Percentiles rank a stretch among this genome's conserved stretches.
Evolutionary conservation across 2,329 filamentous ascomycete species (phyloP).

Genomic region (Daldinia eschscholtzii): DNA sequence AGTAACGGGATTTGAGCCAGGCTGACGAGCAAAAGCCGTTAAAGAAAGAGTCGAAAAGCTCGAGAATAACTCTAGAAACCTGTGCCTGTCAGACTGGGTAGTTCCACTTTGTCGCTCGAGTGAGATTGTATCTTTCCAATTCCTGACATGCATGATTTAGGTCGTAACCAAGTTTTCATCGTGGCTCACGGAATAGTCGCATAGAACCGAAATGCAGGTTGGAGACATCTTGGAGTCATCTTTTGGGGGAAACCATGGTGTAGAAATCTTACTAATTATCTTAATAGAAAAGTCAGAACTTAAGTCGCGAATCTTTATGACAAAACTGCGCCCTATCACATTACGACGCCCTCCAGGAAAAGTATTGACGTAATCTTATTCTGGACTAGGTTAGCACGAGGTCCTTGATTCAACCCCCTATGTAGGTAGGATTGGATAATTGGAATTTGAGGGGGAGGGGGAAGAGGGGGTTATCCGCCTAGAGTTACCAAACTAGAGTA

Average conservation of each 20-base stretch:
- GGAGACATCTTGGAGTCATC: constrained; percentile 12
- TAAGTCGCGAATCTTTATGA: constrained; percentile 22
- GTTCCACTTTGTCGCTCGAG: constrained; percentile 19
- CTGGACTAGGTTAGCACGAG: constrained; percentile 34
- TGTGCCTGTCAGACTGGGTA: constrained; percentile 31
- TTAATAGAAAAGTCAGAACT: constrained; percentile 37
- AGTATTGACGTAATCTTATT: constrained; percentile 40
- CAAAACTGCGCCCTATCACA: constrained; percentile 26
- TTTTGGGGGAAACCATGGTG: constrained; percentile 6
- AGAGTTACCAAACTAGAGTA: constrained; percentile 38
- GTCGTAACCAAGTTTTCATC: constrained; percentile 24
- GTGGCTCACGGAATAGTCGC: constrained; percentile 17
- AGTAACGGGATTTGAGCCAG: constrained; percentile 35
- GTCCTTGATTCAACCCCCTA: constrained; percentile 19
- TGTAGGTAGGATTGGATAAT: constrained; percentile 28
- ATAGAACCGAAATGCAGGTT: constrained; percentile 24
- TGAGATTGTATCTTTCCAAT: constrained; percentile 12
- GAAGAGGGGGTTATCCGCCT: constrained; percentile 20
- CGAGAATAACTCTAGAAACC: constrained; percentile 19
- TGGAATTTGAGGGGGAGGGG: constrained; percentile 16
- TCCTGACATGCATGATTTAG: constrained; percentile 33
- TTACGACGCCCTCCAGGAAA: constrained; percentile 25
- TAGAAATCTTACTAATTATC: constrained; percentile 38
- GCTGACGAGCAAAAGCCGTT: constrained; percentile 36
- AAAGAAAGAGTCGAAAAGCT: background rate